phyloP scores from a whole-genome alignment of 2,329 filamentous ascomycete species.

The Stylonectria norvegica region DNA sequence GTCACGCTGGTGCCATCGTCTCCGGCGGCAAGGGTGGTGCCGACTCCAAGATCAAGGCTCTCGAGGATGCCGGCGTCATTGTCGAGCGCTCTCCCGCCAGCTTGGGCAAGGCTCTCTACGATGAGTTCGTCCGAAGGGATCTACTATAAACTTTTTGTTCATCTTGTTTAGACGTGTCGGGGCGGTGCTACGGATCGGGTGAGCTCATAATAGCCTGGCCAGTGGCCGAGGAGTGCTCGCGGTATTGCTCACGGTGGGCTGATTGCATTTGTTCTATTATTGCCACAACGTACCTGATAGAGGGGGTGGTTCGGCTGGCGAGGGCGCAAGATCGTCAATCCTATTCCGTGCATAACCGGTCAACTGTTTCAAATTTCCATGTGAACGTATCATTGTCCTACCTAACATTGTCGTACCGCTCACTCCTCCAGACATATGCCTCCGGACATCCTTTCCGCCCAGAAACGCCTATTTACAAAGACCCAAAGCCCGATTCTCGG shows the following conservation, averaged over 20 bases:
- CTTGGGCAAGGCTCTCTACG: slow-evolving; percentile 89
- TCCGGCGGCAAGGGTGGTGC: slow-evolving; percentile 96
- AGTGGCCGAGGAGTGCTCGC: slow-evolving; percentile 10
- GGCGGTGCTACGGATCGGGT: slow-evolving; percentile 14
- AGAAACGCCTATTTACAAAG: too few relatives aligned
- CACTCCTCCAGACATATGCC: too few relatives aligned
- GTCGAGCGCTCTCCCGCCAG: slow-evolving; percentile 92
- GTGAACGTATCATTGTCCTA: not conserved
- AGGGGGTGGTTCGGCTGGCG: slow-evolving; percentile 28
- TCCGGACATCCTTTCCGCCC: too few relatives aligned
- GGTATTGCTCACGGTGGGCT: slow-evolving; percentile 25
- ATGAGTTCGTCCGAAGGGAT: slow-evolving; percentile 94
- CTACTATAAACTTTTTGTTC: slow-evolving; percentile 64
- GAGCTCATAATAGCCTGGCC: slow-evolving; percentile 21
- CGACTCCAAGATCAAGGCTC: slow-evolving; percentile 94
- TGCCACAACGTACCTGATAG: slow-evolving; percentile 34
- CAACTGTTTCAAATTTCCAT: not conserved
- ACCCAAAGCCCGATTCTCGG: too few relatives aligned
- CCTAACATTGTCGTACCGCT: not conserved
- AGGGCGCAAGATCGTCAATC: slow-evolving; percentile 25
- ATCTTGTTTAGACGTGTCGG: slow-evolving; percentile 8
- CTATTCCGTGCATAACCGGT: too few relatives aligned
- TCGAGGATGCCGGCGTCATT: slow-evolving; percentile 89
- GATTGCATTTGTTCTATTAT: slow-evolving; percentile 30
- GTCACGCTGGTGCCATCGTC: slow-evolving; percentile 97